Base-by-base conservation (phyloP, 2,329 filamentous ascomycete genomes). In the Fusarium sp. region DNA sequence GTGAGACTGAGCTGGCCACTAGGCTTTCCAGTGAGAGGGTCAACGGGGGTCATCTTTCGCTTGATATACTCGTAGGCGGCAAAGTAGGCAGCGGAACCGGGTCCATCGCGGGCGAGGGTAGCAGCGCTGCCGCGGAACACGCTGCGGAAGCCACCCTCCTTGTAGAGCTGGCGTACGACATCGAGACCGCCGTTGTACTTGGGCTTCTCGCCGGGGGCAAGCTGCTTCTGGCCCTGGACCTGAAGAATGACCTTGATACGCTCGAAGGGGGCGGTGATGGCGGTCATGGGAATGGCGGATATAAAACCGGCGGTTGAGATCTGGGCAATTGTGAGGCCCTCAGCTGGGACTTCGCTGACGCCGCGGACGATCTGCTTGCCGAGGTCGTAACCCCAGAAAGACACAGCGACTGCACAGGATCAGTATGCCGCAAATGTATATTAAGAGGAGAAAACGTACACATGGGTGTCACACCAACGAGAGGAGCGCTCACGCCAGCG, bases 251-350 rank as follows among this genome's bases (percentile, higher is more conserved):
- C 95, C 82, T 99, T 99, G 73, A 99, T 94, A 76, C 96, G 95
- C 86, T 99, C 96, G 78, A 99, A 98, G 63, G 96, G 96, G 6
- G 96, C 96, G n/a, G 96, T 98, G 83, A 99, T 97, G 80, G 93
- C 82, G 6, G 96, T 99, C 93, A 97, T 97, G 75, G 96, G 96
- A 62, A 99, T 91, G 63, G 96, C 96, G 76, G 93, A 97, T 87
- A 99, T 96, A 88, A 97, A 97, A 68, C 96, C 96, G 15, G 96
- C 96, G 35, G 93, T 88, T 33, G 93, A 96, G 80, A 96, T 90
- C 80, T 99, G 96, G 41, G 85, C 91, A 76, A 97, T 94, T 60
- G 90, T 89, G 81, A 92, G 93, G 79, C 93, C 88, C 70, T 89
- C 83, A 52, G 91, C 88, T 21, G 83, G 84, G 59, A 90, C 88